A percentile compares a stretch with the other conserved stretches of the same genome.
These are phyloP conservation scores for Anthoceros angustus DNA, from an alignment of 225 moss, liverwort and hornwort species.

Conservation along the genomic window DNA sequence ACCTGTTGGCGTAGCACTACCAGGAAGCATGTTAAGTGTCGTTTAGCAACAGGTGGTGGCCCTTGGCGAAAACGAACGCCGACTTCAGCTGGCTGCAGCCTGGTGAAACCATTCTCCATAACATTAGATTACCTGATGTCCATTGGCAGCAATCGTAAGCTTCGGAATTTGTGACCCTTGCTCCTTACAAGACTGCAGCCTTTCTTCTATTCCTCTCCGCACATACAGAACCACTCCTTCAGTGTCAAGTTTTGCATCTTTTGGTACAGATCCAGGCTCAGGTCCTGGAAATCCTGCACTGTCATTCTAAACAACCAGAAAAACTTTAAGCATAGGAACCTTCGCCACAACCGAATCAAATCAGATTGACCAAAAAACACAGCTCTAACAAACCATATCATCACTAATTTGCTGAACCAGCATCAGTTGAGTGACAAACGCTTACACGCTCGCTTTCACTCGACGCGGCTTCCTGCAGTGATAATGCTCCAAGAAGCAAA, in stretches of 20 bases:
- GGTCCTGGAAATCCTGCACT: background rate
- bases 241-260: constrained; percentile 19
- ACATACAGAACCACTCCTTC: constrained; percentile 57
- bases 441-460: background rate
- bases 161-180: constrained; percentile 36
- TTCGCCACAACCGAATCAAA: no score
- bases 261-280: background rate
- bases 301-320: constrained; percentile 7
- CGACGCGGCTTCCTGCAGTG: background rate
- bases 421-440: no score
- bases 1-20: constrained; percentile 18
- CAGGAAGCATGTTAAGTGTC: background rate
- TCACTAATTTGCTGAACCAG: no score
- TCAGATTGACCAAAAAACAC: no score
- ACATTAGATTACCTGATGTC: constrained; percentile 37
- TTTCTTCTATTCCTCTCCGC: constrained; percentile 50
- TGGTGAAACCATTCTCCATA: background rate
- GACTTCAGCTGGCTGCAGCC: background rate
- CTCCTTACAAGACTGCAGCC: constrained; percentile 36
- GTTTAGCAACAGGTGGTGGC: background rate
- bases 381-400: no score
- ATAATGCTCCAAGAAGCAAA: background rate
- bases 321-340: background rate
- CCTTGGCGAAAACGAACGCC: background rate
- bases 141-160: constrained; percentile 57